Conservation (phyloP, 1,284 basidiomycete species). For the Exobasidium cylindrosporum region DNA sequence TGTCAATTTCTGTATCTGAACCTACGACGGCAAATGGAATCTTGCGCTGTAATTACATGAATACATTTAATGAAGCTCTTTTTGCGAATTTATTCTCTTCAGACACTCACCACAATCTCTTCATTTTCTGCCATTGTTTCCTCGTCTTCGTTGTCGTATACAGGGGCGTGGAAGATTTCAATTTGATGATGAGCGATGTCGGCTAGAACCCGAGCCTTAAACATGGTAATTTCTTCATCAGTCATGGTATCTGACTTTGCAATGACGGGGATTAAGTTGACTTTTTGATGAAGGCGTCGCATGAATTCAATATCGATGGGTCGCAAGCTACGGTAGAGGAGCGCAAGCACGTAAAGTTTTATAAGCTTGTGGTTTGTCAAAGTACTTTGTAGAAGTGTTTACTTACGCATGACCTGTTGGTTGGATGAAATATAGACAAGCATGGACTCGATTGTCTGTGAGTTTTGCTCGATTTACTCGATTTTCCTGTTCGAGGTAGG, state of each 20-base stretch:
- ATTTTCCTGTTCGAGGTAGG: conserved; percentile 55
- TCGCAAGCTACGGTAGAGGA: conserved; percentile 27
- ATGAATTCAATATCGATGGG: conserved; percentile 55
- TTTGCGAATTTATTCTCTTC: background rate
- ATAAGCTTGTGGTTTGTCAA: background rate
- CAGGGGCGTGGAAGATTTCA: conserved; percentile 50
- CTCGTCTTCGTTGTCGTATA: conserved; percentile 51
- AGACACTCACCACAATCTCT: conserved; percentile 38
- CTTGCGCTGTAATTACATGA: conserved; percentile 29
- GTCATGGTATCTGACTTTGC: conserved; percentile 54
- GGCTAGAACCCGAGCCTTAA: conserved; percentile 52
- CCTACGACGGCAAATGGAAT: conserved; percentile 54
- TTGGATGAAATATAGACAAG: conserved; percentile 55
- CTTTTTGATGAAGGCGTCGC: conserved; percentile 50
- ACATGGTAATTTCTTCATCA: conserved; percentile 43
- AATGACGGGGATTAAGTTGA: conserved; percentile 54
- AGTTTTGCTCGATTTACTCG: conserved; percentile 52
- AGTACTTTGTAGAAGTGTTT: too few species aligned
- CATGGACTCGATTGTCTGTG: conserved; percentile 53
- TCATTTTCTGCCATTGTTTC: conserved; percentile 52
- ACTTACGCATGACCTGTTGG: conserved; percentile 49
- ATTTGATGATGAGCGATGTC: conserved; percentile 54
- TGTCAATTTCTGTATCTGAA: conserved; percentile 50
- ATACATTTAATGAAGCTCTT: background rate
- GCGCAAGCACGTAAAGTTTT: background rate